These are phyloP conservation scores for Meredithiella fracta DNA, from an alignment of 2,329 filamentous ascomycete genomes.

Conservation along the genomic window DNA sequence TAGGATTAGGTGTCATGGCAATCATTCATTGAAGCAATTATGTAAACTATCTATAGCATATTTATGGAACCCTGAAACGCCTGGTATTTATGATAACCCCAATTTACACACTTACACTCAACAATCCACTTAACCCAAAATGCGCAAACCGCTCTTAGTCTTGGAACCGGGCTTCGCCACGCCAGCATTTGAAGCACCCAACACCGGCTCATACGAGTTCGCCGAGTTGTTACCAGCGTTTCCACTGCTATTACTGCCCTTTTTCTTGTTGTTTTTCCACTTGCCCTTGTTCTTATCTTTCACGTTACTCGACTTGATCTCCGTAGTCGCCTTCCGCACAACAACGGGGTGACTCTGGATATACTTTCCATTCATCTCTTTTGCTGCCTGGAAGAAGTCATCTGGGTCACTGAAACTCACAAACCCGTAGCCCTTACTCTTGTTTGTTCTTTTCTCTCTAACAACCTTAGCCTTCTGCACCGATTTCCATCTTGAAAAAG, in stretches of 20 bases:
- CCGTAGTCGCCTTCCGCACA: slow-evolving; percentile 75
- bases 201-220: slow-evolving; percentile 29
- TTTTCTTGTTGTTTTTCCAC: slow-evolving; percentile 24
- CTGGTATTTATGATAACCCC: background rate
- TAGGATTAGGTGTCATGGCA: no score
- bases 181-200: slow-evolving; percentile 34
- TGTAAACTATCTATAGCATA: background rate
- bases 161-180: slow-evolving; percentile 47
- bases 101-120: background rate
- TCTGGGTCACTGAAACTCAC: slow-evolving; percentile 91
- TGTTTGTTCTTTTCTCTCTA: slow-evolving; percentile 87
- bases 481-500: slow-evolving; percentile 74
- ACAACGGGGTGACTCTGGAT: slow-evolving; percentile 91
- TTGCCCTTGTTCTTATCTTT: slow-evolving; percentile 30
- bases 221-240: slow-evolving; percentile 18
- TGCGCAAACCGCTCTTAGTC: slow-evolving; percentile 48
- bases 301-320: slow-evolving; percentile 63
- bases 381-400: slow-evolving; percentile 88
- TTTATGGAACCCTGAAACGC: background rate
- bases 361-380: slow-evolving; percentile 98
- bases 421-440: slow-evolving; percentile 92
- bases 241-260: slow-evolving; percentile 19
- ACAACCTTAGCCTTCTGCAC: slow-evolving; percentile 88
- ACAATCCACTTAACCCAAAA: slow-evolving; percentile 36
- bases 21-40: no score